Evolutionary conservation across 768 basidiomycete genomes (phyloP).

Genomic region (Boletus huronensis): DNA sequence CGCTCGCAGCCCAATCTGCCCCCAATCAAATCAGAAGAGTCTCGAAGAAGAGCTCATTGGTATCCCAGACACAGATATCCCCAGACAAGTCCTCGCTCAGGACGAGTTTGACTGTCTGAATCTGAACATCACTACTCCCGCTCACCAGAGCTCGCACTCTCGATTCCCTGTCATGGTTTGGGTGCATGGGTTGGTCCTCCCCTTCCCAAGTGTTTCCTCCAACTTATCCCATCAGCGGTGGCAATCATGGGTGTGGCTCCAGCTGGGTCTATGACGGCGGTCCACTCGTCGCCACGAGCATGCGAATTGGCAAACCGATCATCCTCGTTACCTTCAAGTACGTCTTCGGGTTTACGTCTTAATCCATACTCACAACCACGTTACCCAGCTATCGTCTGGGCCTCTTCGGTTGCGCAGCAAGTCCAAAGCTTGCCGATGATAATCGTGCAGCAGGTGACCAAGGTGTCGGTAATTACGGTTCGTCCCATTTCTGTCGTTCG

Average conservation of each 20-base stretch:
- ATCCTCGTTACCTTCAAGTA: constrained; percentile 77
- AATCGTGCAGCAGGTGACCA: constrained; percentile 61
- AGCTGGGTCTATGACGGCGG: constrained; percentile 78
- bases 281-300: constrained; percentile 64
- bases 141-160: constrained; percentile 48
- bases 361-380: constrained; percentile 8
- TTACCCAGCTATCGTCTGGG: constrained; percentile 67
- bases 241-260: constrained; percentile 69
- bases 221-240: constrained; percentile 48
- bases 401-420: constrained; percentile 72
- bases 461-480: constrained; percentile 78
- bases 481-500: constrained; percentile 16
- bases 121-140: constrained; percentile 75
- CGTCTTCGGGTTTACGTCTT: constrained; percentile 30
- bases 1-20: constrained; percentile 79
- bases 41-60: constrained; percentile 64
- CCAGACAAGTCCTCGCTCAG: constrained; percentile 53
- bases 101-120: constrained; percentile 81
- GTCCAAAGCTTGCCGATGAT: constrained; percentile 61
- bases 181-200: constrained; percentile 70
- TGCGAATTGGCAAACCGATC: constrained; percentile 58
- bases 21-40: constrained; percentile 50
- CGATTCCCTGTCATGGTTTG: constrained; percentile 76
- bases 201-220: constrained; percentile 6
- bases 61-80: constrained; percentile 48